Evolutionary conservation across 2,329 filamentous ascomycete species (phyloP).

Genomic region (Aureobasidium lini): DNA sequence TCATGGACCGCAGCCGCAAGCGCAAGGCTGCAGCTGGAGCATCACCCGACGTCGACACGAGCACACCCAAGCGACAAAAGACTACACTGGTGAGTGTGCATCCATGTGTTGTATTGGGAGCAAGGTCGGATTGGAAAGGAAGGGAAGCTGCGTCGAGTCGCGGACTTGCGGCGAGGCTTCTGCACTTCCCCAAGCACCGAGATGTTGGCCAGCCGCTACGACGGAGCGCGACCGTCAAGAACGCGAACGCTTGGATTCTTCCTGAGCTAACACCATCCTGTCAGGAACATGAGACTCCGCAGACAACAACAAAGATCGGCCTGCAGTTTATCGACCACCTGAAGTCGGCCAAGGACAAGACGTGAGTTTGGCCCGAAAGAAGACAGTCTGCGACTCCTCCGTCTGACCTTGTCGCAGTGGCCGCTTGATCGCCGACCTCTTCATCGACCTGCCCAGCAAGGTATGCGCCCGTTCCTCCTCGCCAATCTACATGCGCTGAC

Average conservation of each 20-base stretch:
- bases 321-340: constrained; percentile 68
- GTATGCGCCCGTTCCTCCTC: neutral
- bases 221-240: neutral
- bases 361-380: constrained; percentile 41
- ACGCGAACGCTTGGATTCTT: constrained; percentile 10
- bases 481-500: constrained; percentile 36
- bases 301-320: constrained; percentile 46
- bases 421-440: constrained; percentile 16
- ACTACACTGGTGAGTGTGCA: constrained; percentile 12
- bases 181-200: constrained; percentile 1
- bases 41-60: constrained; percentile 12
- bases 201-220: neutral
- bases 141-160: no score
- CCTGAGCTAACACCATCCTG: neutral
- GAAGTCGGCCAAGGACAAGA: constrained; percentile 71
- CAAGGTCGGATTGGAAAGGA: neutral
- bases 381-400: neutral
- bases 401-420: constrained; percentile 11
- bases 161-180: neutral
- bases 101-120: neutral
- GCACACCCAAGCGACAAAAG: constrained; percentile 16
- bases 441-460: constrained; percentile 16
- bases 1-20: constrained; percentile 17
- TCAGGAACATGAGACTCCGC: constrained; percentile 7
- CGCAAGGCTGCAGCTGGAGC: constrained; percentile 13